Base-by-base conservation (phyloP, 2,329 filamentous ascomycete genomes). In the Fusarium nematophilum region DNA sequence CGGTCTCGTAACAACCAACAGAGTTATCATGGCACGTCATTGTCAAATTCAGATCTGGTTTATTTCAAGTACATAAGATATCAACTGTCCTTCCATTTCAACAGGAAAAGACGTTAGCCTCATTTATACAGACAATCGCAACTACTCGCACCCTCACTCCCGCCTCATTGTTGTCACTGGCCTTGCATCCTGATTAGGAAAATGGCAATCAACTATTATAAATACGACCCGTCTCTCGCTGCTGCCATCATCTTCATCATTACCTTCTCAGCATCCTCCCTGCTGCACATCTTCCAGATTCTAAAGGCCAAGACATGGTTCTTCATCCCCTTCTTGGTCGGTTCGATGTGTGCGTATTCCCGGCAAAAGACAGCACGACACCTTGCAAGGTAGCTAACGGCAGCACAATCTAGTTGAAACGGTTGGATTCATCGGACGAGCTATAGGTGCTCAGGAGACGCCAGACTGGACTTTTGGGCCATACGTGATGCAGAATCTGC, bases 381-480 rank as follows among this genome's bases (percentile, higher is more conserved):
- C n/a, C n/a, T n/a, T n/a, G n/a, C 21, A 21, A 21, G 18, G 5
- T 9, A 14, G n/a, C 31, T 46, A 7, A 34, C 14, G 25, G 5
- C 2, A 11, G 10, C 5, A 15, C 9, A n/a, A n/a, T n/a, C n/a
- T 9, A 64, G 65, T 66, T 9, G 59, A 68, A 36, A 31, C 53
- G 13, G 21, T 64, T 27, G 63, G 61, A 7, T 85, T 83, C 64
- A 67, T 81, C 31, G 80, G 77, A 10, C 79, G 83, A 47, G 68
- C 78, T 3, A 60, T 81, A n/a, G 80, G 80, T 0, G 67, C 72
- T 3, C 33, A 62, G 3, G 62, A 80, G 38, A 72, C 74, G 14
- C 76, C 77, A 0, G 69, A 65, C 17, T 67, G 57, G 26, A 46
- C 65, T 2, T 55, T 75, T 27, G 31, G 23, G 6, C 77, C 15